Base-by-base conservation (phyloP, 2,329 filamentous ascomycete species). In the Ascochyta pisi region DNA sequence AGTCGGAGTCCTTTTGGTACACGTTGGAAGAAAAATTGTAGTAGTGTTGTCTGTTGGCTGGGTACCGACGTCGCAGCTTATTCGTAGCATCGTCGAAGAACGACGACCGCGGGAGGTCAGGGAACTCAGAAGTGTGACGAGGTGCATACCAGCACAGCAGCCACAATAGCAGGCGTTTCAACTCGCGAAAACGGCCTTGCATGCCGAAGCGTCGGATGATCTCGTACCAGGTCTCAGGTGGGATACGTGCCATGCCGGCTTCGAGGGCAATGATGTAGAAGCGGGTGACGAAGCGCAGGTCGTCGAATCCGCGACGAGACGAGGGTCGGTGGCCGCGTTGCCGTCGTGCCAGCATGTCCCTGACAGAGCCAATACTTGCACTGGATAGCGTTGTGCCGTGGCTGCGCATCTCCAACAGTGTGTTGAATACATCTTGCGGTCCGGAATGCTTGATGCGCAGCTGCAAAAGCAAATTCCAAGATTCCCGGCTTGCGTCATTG, bases 131-230 rank as follows among this genome's bases (percentile, higher is more conserved):
- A 19, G 44, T 54, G 26, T 60, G 51, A n/a, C 65, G 64, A 2
- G 69, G 70, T 7, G 70, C 69, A 27, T 77, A 77, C 70, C 71
- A 76, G 43, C 61, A 67, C 5, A 78, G 76, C 3, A 89, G 77
- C 83, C 79, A 83, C 39, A 82, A 62, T 12, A 81, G 76, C 24
- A 87, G 74, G 22, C 78, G 78, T 54, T 79, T 77, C 6, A 88
- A 73, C 29, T 84, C 81, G 13, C 79, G 66, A 65, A 85, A 80
- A 15, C 79, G 77, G 7, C 81, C 76, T 8, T 76, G 69, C 83
- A 86, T 87, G 4, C 86, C 87, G 41, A 84, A 79, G 26, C 86
- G 81, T 41, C 83, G 83, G 38, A 89, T 66, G 9, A 87, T 76
- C 65, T 88, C 85, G 42, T 75, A 71, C 87, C 86, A 89, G 15